These are phyloP conservation scores for Punica granatum DNA, from an alignment of 345 rosid species.

Conservation along the genomic window DNA sequence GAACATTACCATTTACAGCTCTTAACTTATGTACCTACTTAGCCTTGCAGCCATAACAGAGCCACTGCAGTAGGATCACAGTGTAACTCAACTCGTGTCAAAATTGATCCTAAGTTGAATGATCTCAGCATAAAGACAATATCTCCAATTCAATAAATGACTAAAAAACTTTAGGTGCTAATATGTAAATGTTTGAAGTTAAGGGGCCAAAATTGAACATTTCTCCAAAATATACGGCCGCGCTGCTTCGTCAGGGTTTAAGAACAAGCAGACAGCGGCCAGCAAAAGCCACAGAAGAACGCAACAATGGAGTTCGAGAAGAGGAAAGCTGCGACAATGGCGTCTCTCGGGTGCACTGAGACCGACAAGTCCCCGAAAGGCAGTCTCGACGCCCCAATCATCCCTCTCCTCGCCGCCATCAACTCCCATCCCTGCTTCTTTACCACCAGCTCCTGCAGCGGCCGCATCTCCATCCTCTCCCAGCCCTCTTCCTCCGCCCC, in stretches of 20 bases:
- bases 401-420: slow-evolving; percentile 63
- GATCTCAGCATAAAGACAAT: too few species aligned
- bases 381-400: slow-evolving; percentile 55
- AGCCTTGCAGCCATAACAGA: too few species aligned
- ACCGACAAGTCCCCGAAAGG: slow-evolving; percentile 85
- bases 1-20: too few species aligned
- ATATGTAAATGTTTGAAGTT: not conserved
- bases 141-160: not conserved
- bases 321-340: slow-evolving; percentile 64
- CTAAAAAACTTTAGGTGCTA: not conserved
- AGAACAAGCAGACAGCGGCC: too few species aligned
- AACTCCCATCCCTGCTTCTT: slow-evolving; percentile 69
- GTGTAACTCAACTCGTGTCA: too few species aligned
- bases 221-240: not conserved
- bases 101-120: too few species aligned
- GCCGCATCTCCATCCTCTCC: slow-evolving; percentile 81
- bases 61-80: too few species aligned
- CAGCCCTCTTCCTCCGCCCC: slow-evolving; percentile 36
- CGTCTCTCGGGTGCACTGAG: slow-evolving; percentile 40
- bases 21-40: too few species aligned
- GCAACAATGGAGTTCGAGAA: slow-evolving; percentile 58
- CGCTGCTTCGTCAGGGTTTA: not conserved
- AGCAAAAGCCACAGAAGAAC: too few species aligned
- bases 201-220: not conserved
- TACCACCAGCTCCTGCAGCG: slow-evolving; percentile 96